Evolutionary conservation across 805 yeast species (phyloP).

Genomic region (Pichia californica): DNA sequence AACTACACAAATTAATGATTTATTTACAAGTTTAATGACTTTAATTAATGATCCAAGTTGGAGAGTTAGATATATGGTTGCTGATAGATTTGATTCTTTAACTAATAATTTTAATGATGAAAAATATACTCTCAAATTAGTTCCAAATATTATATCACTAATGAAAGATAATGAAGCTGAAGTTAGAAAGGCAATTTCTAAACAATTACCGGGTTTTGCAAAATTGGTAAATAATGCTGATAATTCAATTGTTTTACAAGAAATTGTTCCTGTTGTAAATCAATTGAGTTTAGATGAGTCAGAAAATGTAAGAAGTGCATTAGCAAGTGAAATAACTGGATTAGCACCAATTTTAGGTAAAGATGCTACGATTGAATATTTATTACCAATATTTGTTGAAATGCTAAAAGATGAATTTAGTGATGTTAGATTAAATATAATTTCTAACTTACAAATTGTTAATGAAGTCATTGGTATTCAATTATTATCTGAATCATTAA

Average conservation of each 20-base stretch:
- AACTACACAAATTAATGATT: slow-evolving; percentile 51
- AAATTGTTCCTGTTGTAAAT: slow-evolving; percentile 77
- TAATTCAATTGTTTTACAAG: slow-evolving; percentile 49
- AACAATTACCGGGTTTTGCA: slow-evolving; percentile 77
- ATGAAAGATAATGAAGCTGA: slow-evolving; percentile 94
- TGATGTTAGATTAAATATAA: slow-evolving; percentile 90
- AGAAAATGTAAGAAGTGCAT: slow-evolving; percentile 87
- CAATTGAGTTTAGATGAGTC: slow-evolving; percentile 84
- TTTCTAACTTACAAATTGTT: slow-evolving; percentile 84
- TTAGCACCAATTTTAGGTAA: slow-evolving; percentile 81
- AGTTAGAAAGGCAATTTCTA: slow-evolving; percentile 90
- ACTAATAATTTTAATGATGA: slow-evolving; percentile 57
- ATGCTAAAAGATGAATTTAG: slow-evolving; percentile 97
- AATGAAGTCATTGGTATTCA: slow-evolving; percentile 93
- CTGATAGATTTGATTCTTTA: slow-evolving; percentile 80
- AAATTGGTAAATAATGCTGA: slow-evolving; percentile 37
- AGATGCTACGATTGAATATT: slow-evolving; percentile 71
- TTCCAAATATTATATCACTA: slow-evolving; percentile 65
- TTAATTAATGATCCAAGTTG: slow-evolving; percentile 87
- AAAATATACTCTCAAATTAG: slow-evolving; percentile 51
- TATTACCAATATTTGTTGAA: slow-evolving; percentile 81
- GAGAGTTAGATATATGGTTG: slow-evolving; percentile 98
- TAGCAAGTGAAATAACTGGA: slow-evolving; percentile 83
- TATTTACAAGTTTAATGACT: slow-evolving; percentile 58
- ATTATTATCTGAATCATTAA: slow-evolving; percentile 71